Evolutionary conservation across 2,329 filamentous ascomycete species (phyloP), one percentile per base, ranked within the genome.

Genomic region (Remersonia thermophila): DNA sequence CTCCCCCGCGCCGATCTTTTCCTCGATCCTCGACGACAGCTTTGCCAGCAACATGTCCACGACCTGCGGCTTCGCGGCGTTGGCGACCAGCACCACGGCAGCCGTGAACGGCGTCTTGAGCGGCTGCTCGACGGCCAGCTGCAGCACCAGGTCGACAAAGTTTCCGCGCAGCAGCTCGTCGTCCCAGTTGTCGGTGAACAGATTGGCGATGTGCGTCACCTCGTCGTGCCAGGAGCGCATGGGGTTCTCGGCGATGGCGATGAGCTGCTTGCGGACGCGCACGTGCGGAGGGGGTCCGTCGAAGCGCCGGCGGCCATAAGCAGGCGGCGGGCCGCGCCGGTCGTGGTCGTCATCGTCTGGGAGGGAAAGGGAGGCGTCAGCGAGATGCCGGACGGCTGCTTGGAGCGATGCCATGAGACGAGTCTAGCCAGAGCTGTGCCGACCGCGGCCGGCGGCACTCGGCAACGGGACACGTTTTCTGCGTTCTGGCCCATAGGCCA

Each of bases 51-150:
- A 65, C 45, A 85, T 74, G 27, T 69, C 68, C 23, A 80, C 73
- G 26, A 93, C 67, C 47, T 91, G 82, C 4, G 80, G 68, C 53
- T 84, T 85, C 49, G 82, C 62, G 17, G 74, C 72, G 61, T 96
- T 95, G 46, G 79, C 72, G 38, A 85, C 72, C 39, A 94, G 69
- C 30, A 93, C 71, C 11, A 89, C 78, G 14, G 83, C 84, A 8
- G 87, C 86, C 27, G 93, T 71, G 55, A 95, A 96, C 0, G 91
- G 89, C n/a, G 86, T 93, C 67, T 96, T 96, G 58, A 98, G 80
- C 1, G 91, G 91, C 61, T 98, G 91, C 62, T 98, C 91, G 26
- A 84, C 57, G 30, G 82, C 70, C 46, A 96, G 68, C 58, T 89
- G 83, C 40, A 87, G 62, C 7, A 77, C 66, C 20, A 93, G 69